Percentiles rank a stretch among this genome's conserved stretches.
Evolutionary conservation across 768 basidiomycete genomes (phyloP).

Genomic region (Roridomyces roridus): DNA sequence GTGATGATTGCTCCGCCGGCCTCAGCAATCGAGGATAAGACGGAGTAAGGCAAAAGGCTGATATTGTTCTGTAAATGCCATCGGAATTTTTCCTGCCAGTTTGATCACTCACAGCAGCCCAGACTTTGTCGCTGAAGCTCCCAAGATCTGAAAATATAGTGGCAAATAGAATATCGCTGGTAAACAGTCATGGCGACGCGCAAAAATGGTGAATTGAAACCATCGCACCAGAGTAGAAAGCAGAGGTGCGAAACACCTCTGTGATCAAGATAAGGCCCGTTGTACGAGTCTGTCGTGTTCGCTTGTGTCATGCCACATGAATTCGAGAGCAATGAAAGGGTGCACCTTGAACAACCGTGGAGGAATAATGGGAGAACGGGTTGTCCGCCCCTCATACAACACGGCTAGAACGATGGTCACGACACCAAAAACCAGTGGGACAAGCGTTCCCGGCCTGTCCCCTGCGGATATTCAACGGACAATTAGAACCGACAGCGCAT

Average conservation of each 20-base stretch:
- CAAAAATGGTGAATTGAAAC: too few species aligned
- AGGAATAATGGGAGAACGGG: conserved; percentile 73
- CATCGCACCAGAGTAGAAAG: conserved; percentile 60
- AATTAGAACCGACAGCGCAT: too few species aligned
- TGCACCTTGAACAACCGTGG: conserved; percentile 80
- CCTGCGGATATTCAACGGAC: too few species aligned
- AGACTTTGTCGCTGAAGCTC: conserved; percentile 73
- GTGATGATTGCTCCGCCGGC: conserved; percentile 62
- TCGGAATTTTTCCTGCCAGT: not conserved
- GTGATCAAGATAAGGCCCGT: conserved; percentile 65
- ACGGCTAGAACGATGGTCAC: conserved; percentile 55
- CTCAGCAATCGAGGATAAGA: conserved; percentile 61
- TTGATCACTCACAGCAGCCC: conserved; percentile 66
- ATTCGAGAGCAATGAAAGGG: too few species aligned
- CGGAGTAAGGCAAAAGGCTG: conserved; percentile 76
- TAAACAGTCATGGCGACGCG: not conserved
- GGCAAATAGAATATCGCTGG: conserved; percentile 72
- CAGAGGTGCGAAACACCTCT: conserved; percentile 65
- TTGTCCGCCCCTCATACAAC: conserved; percentile 66
- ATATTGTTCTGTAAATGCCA: conserved; percentile 62
- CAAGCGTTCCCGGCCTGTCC: conserved; percentile 65
- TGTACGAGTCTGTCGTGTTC: conserved; percentile 64
- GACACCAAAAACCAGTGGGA: conserved; percentile 62
- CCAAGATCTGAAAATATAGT: conserved; percentile 80
- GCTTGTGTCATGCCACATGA: not conserved